phyloP scores from a whole-genome alignment of 768 basidiomycete genomes.

The Leucosporidium creatinivorum region DNA sequence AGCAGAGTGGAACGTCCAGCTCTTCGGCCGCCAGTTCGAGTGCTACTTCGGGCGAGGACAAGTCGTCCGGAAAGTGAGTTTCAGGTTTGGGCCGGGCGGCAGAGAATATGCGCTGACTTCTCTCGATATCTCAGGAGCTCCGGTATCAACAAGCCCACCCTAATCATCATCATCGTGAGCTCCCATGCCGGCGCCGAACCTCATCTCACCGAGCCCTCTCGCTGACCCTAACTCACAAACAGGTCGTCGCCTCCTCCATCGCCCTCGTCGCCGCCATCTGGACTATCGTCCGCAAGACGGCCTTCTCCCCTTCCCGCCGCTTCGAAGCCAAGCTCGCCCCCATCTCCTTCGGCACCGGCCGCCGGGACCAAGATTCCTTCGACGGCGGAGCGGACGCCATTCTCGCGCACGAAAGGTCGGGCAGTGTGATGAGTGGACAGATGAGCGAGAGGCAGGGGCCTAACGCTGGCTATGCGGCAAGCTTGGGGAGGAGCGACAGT shows the following conservation, averaged over 20 bases:
- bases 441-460: neutral
- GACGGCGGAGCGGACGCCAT: neutral
- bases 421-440: neutral
- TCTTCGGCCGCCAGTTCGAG: too few species aligned
- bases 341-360: constrained; percentile 49
- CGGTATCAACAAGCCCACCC: neutral
- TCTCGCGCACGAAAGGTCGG: neutral
- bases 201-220: too few species aligned
- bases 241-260: constrained; percentile 57
- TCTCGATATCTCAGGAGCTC: neutral
- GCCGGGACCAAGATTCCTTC: neutral
- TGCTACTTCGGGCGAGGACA: too few species aligned
- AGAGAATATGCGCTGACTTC: too few species aligned
- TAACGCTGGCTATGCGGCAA: neutral
- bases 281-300: constrained; percentile 64
- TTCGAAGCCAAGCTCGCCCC: constrained; percentile 80
- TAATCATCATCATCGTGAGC: constrained; percentile 1
- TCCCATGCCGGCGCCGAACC: too few species aligned
- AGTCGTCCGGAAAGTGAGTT: too few species aligned
- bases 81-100: too few species aligned
- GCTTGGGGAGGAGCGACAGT: constrained; percentile 4
- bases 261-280: constrained; percentile 67
- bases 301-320: constrained; percentile 62
- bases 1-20: too few species aligned
- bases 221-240: too few species aligned